Base-by-base conservation (phyloP, 2,329 filamentous ascomycete species). In the Hortaea sp. region DNA sequence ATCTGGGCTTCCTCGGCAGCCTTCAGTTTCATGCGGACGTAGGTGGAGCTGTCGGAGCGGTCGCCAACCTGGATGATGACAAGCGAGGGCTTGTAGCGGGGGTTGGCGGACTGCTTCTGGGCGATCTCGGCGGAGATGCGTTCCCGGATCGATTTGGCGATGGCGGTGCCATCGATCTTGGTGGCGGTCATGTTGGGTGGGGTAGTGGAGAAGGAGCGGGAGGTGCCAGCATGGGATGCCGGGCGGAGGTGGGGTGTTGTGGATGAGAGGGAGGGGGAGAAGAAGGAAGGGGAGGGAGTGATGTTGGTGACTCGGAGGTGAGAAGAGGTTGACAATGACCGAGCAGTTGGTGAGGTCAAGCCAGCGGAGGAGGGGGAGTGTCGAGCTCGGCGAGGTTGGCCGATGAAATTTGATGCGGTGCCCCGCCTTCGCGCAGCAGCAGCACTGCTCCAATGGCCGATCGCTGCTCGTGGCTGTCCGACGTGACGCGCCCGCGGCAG, bases 1-100 rank as follows among this genome's bases (percentile, higher is more conserved):
- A 98, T 95, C 62, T 87, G 88, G 62, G 89, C 88, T 85, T 97
- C 92, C 66, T 86, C 75, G 48, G 92, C 92, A 55, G 92, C 92
- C 77, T 95, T 98, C 63, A 95, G 73, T 75, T 98, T 98, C 92
- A 98, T 98, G 71, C 89, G 89, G 69, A 98, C 90, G 85, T 98
- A 98, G 44, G 90, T 97, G 62, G 83, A 63, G 64, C 76, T 94
- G 71, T 98, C 92, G 56, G 86, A 87, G 60, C 92, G 82, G 66
- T 89, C 85, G 64, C 89, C 92, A 57, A 98, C 92, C 79, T 98
- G 92, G 56, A 98, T 84, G 66, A 98, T 98, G 66, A 88, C 92
- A 65, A 98, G 76, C 54, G 79, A 85, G 44, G 92, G 92, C 70
- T 83, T 82, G 74, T 88, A 98, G 58, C 88, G 78, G 37, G 90